A percentile compares a stretch with the other conserved stretches of the same genome.
Conservation (phyloP, 208 protist genomes). For the Trypanosoma avium region DNA sequence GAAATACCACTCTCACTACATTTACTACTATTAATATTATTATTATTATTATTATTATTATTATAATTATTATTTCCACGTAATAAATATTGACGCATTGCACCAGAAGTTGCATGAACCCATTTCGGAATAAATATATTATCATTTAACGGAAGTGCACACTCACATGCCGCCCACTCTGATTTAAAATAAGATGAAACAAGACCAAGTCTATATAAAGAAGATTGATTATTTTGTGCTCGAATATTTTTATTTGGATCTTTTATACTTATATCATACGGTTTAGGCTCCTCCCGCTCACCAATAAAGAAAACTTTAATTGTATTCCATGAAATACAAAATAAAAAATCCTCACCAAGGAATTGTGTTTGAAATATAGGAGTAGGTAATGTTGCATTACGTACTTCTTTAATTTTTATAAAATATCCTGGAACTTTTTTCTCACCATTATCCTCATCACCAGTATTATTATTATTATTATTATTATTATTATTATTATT, state of each 20-base stretch:
- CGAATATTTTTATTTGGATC: constrained; percentile 7
- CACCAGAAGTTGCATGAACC: constrained; percentile 21
- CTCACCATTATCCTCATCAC: background rate
- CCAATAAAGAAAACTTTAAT: constrained; percentile 32
- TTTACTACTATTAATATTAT: too few relatives aligned
- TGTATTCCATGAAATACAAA: constrained; percentile 21
- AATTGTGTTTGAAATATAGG: constrained; percentile 32
- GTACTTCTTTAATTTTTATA: constrained; percentile 31
- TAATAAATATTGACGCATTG: constrained; percentile 6
- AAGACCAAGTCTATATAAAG: constrained; percentile 16
- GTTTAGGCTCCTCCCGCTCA: constrained; percentile 20
- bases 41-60: background rate
- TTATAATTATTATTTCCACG: background rate
- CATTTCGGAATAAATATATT: constrained; percentile 47
- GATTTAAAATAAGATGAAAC: constrained; percentile 31
- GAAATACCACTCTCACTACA: too few relatives aligned
- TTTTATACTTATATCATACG: constrained; percentile 23
- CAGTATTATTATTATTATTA: background rate
- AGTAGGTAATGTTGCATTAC: constrained; percentile 22
- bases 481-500: background rate
- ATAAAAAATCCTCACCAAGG: constrained; percentile 24
- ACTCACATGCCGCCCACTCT: constrained; percentile 62
- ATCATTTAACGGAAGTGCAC: constrained; percentile 39
- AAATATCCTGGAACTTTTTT: constrained; percentile 16
- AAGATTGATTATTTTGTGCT: constrained; percentile 23